phyloP scores from a whole-genome alignment of 192 early-diverging fungal genomes.

The Pilaira anomala region DNA sequence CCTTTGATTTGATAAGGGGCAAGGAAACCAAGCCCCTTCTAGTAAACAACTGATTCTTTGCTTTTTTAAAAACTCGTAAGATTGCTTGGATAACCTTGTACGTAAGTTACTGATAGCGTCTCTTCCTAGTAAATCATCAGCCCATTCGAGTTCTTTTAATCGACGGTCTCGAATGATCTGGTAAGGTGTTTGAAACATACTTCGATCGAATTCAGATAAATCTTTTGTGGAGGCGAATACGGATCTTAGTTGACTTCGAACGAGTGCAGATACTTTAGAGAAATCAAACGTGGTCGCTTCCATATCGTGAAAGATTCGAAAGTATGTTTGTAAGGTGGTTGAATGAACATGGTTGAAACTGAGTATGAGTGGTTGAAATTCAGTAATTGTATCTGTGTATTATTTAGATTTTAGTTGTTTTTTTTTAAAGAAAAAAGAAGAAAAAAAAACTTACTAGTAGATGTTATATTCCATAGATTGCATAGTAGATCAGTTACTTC shows the following conservation, averaged over 20 bases:
- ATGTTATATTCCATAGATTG: conserved; percentile 67
- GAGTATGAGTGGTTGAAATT: conserved; percentile 64
- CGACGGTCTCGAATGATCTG: conserved; percentile 59
- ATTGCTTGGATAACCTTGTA: conserved; percentile 59
- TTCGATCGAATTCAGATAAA: conserved; percentile 51
- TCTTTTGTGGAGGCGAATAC: conserved; percentile 32
- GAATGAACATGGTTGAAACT: conserved; percentile 55
- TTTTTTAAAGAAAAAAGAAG: not conserved
- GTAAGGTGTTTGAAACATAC: conserved; percentile 62
- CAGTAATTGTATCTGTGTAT: conserved; percentile 33
- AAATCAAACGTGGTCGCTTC: conserved; percentile 51
- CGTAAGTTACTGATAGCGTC: conserved; percentile 67
- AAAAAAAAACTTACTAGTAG: conserved; percentile 51
- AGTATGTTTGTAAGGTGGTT: conserved; percentile 51
- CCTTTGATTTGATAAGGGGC: not conserved
- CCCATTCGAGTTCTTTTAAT: conserved; percentile 65
- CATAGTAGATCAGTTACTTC: conserved; percentile 66
- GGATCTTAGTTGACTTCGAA: conserved; percentile 60
- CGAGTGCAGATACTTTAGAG: conserved; percentile 51
- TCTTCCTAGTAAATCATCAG: conserved; percentile 58
- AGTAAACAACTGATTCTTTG: conserved; percentile 64
- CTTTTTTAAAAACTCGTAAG: conserved; percentile 67
- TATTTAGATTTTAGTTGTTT: too few species aligned
- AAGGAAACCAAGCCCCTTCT: conserved; percentile 67
- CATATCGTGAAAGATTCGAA: conserved; percentile 65